Evolutionary conservation across 768 basidiomycete species (phyloP).

Genomic region (Amanita fuliginea): DNA sequence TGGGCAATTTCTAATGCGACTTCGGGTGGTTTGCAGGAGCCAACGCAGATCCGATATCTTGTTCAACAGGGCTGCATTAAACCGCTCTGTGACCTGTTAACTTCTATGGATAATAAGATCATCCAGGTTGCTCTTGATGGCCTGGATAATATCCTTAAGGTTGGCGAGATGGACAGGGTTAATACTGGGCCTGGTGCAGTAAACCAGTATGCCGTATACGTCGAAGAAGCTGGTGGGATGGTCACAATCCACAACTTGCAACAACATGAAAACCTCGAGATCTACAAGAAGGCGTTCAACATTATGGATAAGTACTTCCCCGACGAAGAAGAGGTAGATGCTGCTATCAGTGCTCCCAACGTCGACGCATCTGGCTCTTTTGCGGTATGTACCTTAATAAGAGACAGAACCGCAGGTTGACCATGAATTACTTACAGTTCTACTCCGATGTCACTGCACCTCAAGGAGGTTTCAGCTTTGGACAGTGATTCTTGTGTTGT

Average conservation of each 20-base stretch:
- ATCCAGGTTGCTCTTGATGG: constrained; percentile 98
- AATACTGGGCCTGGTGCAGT: constrained; percentile 69
- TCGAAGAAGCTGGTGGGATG: constrained; percentile 99
- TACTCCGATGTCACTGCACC: constrained; percentile 79
- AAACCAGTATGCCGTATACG: constrained; percentile 89
- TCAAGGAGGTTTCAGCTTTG: constrained; percentile 95
- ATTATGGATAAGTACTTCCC: constrained; percentile 99
- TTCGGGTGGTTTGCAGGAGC: constrained; percentile 94
- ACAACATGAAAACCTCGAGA: constrained; percentile 98
- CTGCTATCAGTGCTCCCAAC: constrained; percentile 65
- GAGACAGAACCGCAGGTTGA: constrained; percentile 5
- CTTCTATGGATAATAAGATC: constrained; percentile 99
- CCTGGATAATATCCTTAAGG: constrained; percentile 95
- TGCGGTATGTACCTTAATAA: constrained; percentile 38
- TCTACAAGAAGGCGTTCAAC: constrained; percentile 99
- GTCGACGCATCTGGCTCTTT: constrained; percentile 68
- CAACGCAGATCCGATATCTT: constrained; percentile 94
- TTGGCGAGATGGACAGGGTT: constrained; percentile 91
- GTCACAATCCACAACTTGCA: constrained; percentile 97
- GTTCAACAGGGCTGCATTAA: constrained; percentile 98
- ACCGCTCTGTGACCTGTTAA: constrained; percentile 91
- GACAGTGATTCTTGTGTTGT: constrained; percentile 34
- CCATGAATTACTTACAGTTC: constrained; percentile 38
- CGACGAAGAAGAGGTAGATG: constrained; percentile 89
- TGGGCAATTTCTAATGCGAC: constrained; percentile 99